A percentile compares a stretch with the other conserved stretches of the same genome.
These are phyloP conservation scores for Stentor roeselii DNA, from an alignment of 73 alveolate genomes.

Conservation along the genomic window DNA sequence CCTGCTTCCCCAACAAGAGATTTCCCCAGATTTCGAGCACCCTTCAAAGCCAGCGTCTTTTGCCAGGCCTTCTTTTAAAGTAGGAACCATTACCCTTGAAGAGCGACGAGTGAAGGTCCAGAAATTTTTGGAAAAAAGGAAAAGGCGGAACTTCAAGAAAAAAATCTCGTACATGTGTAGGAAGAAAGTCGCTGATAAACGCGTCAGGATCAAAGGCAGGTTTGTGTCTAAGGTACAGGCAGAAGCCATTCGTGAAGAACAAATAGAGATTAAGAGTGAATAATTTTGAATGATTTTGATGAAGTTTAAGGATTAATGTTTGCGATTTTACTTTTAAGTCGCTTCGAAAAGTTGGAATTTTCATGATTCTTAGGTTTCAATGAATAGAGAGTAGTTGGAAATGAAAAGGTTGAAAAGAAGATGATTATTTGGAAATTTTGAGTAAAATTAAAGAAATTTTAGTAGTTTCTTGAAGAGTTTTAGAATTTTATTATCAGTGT, in stretches of 20 bases:
- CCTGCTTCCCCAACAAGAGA: slow-evolving; percentile 7
- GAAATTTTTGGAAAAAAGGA: background rate
- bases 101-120: background rate
- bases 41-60: background rate
- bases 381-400: no score
- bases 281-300: no score
- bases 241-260: background rate
- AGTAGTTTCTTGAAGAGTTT: no score
- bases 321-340: no score
- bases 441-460: no score
- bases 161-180: background rate
- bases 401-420: no score
- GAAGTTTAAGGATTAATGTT: no score
- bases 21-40: background rate
- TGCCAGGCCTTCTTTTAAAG: background rate
- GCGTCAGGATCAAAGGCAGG: background rate
- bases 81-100: background rate
- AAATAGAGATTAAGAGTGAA: background rate
- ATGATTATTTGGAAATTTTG: no score
- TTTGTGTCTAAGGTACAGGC: slow-evolving; percentile 1
- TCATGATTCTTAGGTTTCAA: no score
- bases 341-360: no score
- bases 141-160: background rate
- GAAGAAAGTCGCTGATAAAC: background rate
- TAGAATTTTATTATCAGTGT: no score